Evolutionary conservation across 805 yeast genomes (phyloP).

Genomic region (Metschnikowia chrysomelidarum): DNA sequence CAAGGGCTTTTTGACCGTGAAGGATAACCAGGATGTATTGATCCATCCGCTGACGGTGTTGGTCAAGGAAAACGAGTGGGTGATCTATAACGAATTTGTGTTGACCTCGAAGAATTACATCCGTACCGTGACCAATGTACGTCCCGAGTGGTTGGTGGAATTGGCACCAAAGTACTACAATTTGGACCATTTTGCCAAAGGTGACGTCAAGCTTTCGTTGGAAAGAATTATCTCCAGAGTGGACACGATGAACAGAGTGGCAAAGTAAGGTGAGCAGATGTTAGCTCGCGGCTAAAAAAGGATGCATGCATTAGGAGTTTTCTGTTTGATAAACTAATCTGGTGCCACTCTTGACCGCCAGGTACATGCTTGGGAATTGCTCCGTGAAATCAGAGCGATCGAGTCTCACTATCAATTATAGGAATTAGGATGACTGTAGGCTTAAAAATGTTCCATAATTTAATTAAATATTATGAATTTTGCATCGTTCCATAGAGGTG

Average conservation of each 20-base stretch:
- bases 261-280: no score
- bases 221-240: constrained; percentile 55
- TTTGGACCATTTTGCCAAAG: constrained; percentile 58
- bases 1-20: constrained; percentile 81
- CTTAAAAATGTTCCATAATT: no score
- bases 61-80: constrained; percentile 89
- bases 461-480: no score
- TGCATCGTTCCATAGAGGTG: no score
- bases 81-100: constrained; percentile 92
- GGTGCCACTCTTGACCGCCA: no score
- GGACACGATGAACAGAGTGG: constrained; percentile 39
- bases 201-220: constrained; percentile 68
- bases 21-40: constrained; percentile 94
- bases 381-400: no score
- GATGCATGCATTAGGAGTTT: no score
- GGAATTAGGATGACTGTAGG: no score
- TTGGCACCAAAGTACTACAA: constrained; percentile 73
- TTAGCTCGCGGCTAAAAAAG: no score
- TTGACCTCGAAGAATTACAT: constrained; percentile 91
- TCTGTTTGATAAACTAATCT: no score
- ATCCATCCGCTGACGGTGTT: constrained; percentile 92
- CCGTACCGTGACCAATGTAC: constrained; percentile 86
- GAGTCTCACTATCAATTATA: no score
- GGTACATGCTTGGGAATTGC: no score
- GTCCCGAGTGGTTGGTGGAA: constrained; percentile 90